phyloP scores from a whole-genome alignment of 148 eudicot genomes.

The Cornus suecica region DNA sequence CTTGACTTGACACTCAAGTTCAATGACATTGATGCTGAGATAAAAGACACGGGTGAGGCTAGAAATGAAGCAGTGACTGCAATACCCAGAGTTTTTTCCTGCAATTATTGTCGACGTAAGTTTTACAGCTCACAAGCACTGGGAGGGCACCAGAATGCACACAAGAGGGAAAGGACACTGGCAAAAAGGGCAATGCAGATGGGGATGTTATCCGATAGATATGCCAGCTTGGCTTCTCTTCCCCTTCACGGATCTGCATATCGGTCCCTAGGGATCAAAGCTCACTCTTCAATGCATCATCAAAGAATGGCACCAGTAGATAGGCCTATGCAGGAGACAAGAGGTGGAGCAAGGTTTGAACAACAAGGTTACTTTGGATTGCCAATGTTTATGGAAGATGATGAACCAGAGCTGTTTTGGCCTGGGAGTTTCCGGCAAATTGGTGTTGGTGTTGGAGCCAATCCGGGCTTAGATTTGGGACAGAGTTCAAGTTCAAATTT shows the following conservation, averaged over 20 bases:
- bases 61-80: constrained; percentile 3
- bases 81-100: constrained; percentile 36
- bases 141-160: constrained; percentile 63
- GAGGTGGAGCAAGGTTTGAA: constrained; percentile 38
- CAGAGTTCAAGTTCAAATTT: constrained; percentile 23
- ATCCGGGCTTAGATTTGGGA: constrained; percentile 12
- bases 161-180: constrained; percentile 51
- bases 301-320: constrained; percentile 18
- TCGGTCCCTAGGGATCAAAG: constrained; percentile 43
- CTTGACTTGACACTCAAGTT: constrained; percentile 42
- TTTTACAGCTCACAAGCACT: constrained; percentile 59
- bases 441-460: constrained; percentile 9
- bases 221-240: constrained; percentile 46
- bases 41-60: background rate
- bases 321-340: constrained; percentile 21
- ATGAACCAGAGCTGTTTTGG: constrained; percentile 39
- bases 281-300: constrained; percentile 48
- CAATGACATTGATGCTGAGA: constrained; percentile 7
- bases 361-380: constrained; percentile 27
- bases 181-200: constrained; percentile 56
- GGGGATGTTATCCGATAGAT: constrained; percentile 44
- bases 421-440: constrained; percentile 46
- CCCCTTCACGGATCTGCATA: constrained; percentile 41
- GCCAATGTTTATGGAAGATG: constrained; percentile 33
- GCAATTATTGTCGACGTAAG: constrained; percentile 51